phyloP scores from a whole-genome alignment of 2,329 filamentous ascomycete species.

The Fusarium sp. region DNA sequence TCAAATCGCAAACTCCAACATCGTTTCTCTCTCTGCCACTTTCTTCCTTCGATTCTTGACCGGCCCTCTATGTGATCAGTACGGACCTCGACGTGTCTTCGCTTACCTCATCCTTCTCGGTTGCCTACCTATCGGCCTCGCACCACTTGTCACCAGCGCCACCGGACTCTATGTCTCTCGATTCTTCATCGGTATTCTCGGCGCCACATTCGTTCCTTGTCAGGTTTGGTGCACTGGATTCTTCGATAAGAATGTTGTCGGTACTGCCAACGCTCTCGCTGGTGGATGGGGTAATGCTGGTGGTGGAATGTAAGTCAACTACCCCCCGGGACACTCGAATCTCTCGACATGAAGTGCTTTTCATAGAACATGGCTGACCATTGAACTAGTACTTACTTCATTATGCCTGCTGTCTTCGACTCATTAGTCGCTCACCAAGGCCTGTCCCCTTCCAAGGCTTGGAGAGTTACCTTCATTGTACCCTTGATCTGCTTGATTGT shows the following conservation, averaged over 20 bases:
- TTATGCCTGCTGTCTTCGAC: conserved; percentile 91
- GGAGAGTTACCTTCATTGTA: conserved; percentile 87
- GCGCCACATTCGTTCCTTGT: conserved; percentile 83
- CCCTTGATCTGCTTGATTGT: conserved; percentile 80
- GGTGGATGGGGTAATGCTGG: conserved; percentile 89
- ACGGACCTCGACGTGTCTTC: conserved; percentile 84
- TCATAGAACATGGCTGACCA: not conserved
- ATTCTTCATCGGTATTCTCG: conserved; percentile 85
- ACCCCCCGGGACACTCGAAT: not conserved
- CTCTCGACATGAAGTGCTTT: not conserved
- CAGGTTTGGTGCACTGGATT: conserved; percentile 95
- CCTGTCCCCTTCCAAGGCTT: conserved; percentile 75
- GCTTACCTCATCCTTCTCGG: conserved; percentile 81
- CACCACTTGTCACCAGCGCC: conserved; percentile 75
- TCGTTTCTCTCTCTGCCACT: conserved; percentile 77
- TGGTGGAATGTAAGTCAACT: conserved; percentile 71
- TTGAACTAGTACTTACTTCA: conserved; percentile 76
- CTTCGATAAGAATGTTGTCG: conserved; percentile 92
- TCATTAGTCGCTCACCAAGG: conserved; percentile 71
- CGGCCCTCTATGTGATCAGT: conserved; percentile 86
- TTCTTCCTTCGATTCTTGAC: conserved; percentile 81
- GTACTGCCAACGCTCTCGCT: conserved; percentile 86
- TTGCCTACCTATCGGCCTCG: conserved; percentile 82
- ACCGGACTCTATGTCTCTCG: conserved; percentile 75
- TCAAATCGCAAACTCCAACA: conserved; percentile 90